Conservation (phyloP, 805 yeast genomes). For the Candida succiphila region DNA sequence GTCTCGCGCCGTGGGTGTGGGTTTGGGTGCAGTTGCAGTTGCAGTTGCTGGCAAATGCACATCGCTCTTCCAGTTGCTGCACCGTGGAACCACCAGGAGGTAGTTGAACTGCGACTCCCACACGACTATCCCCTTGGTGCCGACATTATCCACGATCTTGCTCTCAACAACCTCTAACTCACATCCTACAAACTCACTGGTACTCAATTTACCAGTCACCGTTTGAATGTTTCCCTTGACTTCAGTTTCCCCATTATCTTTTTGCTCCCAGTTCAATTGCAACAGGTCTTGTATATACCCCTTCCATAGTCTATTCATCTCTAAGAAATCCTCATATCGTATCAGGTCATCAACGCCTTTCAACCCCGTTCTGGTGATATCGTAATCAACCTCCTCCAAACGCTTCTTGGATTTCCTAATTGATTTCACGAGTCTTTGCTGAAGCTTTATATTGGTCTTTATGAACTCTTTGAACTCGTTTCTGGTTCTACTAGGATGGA, state of each 20-base stretch:
- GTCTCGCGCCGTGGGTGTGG: constrained; percentile 11
- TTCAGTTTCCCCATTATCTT: constrained; percentile 3
- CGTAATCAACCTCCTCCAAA: constrained; percentile 12
- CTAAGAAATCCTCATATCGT: constrained; percentile 38
- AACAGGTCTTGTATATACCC: constrained; percentile 52
- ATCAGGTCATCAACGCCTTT: constrained; percentile 8
- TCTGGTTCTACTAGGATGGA: constrained; percentile 20
- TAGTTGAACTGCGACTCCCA: constrained; percentile 78
- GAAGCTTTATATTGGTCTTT: constrained; percentile 25
- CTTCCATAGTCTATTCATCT: constrained; percentile 65
- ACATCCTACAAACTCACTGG: constrained; percentile 82
- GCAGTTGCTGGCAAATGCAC: no score
- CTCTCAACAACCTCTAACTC: constrained; percentile 46
- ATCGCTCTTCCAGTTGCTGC: constrained; percentile 25
- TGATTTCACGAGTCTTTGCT: constrained; percentile 26
- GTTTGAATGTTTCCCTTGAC: constrained; percentile 13
- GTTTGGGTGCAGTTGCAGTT: no score
- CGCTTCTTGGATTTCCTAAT: constrained; percentile 19
- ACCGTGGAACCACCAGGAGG: constrained; percentile 44
- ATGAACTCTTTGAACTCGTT: constrained; percentile 33
- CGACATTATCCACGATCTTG: constrained; percentile 46
- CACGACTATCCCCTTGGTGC: constrained; percentile 63
- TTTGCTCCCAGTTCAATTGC: constrained; percentile 18
- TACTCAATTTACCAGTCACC: constrained; percentile 48
- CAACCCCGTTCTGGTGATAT: constrained; percentile 7